Conservation (phyloP, 306 rosid genomes). For the Acacia melanoxylon region DNA sequence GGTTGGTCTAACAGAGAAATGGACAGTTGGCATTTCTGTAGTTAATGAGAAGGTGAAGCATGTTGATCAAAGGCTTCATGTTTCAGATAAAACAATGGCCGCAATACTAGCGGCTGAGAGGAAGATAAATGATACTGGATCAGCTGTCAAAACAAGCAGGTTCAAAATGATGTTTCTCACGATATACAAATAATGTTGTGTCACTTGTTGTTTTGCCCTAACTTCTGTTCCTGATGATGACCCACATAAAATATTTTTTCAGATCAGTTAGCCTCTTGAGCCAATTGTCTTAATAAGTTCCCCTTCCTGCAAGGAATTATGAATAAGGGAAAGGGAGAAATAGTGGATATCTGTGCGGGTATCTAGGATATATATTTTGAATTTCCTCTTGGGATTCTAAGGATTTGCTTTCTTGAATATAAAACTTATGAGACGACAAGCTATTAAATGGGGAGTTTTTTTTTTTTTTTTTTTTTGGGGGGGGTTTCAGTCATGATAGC, state of each 20-base stretch:
- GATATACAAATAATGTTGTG: background rate
- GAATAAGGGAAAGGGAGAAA: background rate
- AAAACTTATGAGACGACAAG: background rate
- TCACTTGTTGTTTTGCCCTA: background rate
- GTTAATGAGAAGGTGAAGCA: slow-evolving; percentile 73
- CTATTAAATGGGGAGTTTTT: too few relatives aligned
- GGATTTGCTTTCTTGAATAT: background rate
- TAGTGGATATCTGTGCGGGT: background rate
- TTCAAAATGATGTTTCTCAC: slow-evolving; percentile 21
- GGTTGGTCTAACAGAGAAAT: slow-evolving; percentile 65
- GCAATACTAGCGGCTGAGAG: slow-evolving; percentile 69
- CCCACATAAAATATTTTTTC: background rate
- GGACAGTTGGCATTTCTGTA: slow-evolving; percentile 57
- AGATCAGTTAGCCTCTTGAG: background rate
- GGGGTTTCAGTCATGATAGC: background rate
- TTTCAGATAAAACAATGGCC: slow-evolving; percentile 72
- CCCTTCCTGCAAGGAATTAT: background rate
- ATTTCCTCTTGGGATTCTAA: background rate
- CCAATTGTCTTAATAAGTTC: background rate
- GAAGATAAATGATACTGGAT: slow-evolving; percentile 65
- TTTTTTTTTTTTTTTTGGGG: too few relatives aligned
- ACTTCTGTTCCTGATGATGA: background rate
- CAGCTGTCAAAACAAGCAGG: slow-evolving; percentile 79
- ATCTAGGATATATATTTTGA: background rate
- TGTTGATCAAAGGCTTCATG: slow-evolving; percentile 67